Base-by-base conservation (phyloP, 352 stramenopile species). In the Phytophthora boehmeriae region DNA sequence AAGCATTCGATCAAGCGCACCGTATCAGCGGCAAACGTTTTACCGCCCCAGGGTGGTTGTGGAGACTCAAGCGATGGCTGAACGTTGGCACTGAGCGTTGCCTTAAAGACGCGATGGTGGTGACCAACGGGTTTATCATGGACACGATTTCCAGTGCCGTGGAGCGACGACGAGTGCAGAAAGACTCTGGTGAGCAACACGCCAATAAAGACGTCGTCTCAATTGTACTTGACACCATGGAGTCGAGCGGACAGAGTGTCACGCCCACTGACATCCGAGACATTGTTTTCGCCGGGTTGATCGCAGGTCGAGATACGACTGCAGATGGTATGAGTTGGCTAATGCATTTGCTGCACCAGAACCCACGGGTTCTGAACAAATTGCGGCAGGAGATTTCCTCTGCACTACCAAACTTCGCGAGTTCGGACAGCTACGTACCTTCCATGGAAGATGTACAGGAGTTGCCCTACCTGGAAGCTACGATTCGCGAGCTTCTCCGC, bases 221-320 rank as follows among this genome's bases (percentile, higher is more conserved):
- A 0, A 61, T 72, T 8, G 45, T 72, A 11, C 59, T 72, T 8
- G 63, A 68, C 23, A 46, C 36, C 1, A 55, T 68, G 59, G 50
- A 71, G 49, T 38, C 59, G 5, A 71, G 67, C 19, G 42, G 30
- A 16, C 42, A 64, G 32, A 45, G 28, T 1, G 53, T 68, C 16
- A 57, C 60, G 11, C 44, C 64, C n/a, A 55, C 50, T 34, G 69
- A 75, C n/a, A 53, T 89, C 17, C 75, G 73, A 9, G 74, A 83
- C 56, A 75, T 89, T 30, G 66, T 83, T n/a, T 68, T 89, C 25
- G 74, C 68, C 13, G 75, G 80, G 4, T 60, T 91, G 43, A 69
- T 91, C 39, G 83, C 79, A 30, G 83, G 79, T 36, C 62, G 82
- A 28, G 79, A 92, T 59, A 86, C 80, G 0, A 89, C 79, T 9